Conservation (phyloP, 164 flowering plant species). For the Warburgia ugandensis region DNA sequence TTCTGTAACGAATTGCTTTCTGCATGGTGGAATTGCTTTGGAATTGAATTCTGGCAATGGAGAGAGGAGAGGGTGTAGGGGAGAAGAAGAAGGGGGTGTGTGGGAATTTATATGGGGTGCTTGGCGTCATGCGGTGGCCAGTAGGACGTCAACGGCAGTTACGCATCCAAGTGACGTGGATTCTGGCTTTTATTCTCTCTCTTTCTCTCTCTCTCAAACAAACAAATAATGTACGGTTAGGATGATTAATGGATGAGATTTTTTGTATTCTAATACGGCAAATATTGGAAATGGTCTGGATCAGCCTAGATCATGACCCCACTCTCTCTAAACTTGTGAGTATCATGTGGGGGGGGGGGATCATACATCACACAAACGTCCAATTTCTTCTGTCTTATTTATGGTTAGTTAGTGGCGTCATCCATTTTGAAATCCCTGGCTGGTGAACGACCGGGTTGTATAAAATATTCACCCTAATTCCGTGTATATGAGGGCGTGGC, state of each 20-base stretch:
- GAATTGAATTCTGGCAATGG: neutral
- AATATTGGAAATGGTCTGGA: too few relatives aligned
- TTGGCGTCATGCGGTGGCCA: neutral
- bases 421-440: neutral
- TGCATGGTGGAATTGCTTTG: slow-evolving; percentile 23
- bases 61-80: slow-evolving; percentile 3
- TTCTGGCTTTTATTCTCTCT: neutral
- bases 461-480: too few relatives aligned
- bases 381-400: too few relatives aligned
- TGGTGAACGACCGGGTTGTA: too few relatives aligned
- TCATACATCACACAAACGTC: too few relatives aligned
- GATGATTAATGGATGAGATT: too few relatives aligned
- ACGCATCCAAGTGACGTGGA: neutral
- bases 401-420: too few relatives aligned
- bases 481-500: too few relatives aligned
- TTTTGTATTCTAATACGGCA: too few relatives aligned
- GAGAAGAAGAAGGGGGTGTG: slow-evolving; percentile 4
- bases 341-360: too few relatives aligned
- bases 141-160: slow-evolving; percentile 8
- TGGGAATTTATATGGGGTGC: slow-evolving; percentile 1
- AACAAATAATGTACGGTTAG: too few relatives aligned
- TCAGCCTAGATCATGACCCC: neutral
- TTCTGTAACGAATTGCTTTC: slow-evolving; percentile 47
- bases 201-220: neutral
- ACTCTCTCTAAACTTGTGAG: neutral